phyloP scores from a whole-genome alignment of 257 asterid species.

The Solanum paucissectum region DNA sequence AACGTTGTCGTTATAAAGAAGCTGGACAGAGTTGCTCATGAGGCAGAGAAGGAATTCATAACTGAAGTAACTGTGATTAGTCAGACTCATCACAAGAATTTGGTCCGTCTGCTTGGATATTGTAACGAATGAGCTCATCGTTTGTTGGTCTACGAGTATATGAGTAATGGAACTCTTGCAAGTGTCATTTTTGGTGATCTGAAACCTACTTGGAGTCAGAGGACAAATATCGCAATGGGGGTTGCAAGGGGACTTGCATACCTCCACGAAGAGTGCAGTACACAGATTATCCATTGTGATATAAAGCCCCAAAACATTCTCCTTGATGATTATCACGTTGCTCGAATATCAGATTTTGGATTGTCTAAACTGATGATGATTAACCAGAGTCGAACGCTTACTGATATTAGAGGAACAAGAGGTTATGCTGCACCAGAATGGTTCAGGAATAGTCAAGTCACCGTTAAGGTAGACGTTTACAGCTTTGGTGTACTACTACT shows the following conservation, averaged over 20 bases:
- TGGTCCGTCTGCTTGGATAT: conserved; percentile 45
- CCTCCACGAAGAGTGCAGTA: conserved; percentile 47
- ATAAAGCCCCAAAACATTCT: conserved; percentile 39
- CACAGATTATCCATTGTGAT: conserved; percentile 55
- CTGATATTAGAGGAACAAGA: conserved; percentile 25
- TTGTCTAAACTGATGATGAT: conserved; percentile 26
- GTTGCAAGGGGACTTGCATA: conserved; percentile 37
- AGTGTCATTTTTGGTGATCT: conserved; percentile 16
- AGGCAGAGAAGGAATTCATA: conserved; percentile 45
- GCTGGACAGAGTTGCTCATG: conserved; percentile 28
- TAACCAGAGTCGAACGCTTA: conserved; percentile 20
- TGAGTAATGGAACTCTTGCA: conserved; percentile 39
- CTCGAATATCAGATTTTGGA: conserved; percentile 29
- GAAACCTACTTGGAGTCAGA: conserved; percentile 36
- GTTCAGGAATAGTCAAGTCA: conserved; percentile 21
- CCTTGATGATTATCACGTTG: conserved; percentile 17
- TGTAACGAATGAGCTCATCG: conserved; percentile 36
- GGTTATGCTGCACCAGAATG: conserved; percentile 36
- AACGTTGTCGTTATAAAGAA: conserved; percentile 38
- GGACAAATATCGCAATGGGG: conserved; percentile 31
- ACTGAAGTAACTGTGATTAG: conserved; percentile 46
- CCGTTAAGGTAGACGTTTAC: conserved; percentile 23
- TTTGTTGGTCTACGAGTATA: conserved; percentile 31
- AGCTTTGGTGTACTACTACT: conserved; percentile 27
- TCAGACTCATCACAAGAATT: conserved; percentile 52